Evolutionary conservation across 1,284 basidiomycete genomes (phyloP).

Genomic region (Xerocomus nothofagi): DNA sequence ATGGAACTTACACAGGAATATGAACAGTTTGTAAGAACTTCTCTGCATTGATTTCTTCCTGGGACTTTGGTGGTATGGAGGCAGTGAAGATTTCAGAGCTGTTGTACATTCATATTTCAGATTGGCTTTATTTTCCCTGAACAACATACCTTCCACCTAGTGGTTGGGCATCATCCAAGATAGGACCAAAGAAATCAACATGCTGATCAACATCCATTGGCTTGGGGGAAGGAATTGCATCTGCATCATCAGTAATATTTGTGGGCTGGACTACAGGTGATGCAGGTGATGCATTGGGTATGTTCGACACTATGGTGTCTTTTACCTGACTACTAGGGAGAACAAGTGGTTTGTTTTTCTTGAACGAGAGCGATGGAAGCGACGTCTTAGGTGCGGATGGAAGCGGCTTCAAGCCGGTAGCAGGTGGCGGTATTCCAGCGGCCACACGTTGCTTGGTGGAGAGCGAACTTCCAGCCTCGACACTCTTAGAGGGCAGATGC

Average conservation of each 20-base stretch:
- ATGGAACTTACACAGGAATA: conserved; percentile 26
- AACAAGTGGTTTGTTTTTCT: conserved; percentile 37
- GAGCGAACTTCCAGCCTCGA: conserved; percentile 38
- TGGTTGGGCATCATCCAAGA: conserved; percentile 12
- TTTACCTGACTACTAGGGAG: conserved; percentile 9
- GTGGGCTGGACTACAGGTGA: conserved; percentile 14
- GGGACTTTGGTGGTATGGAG: conserved; percentile 20
- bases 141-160: conserved; percentile 11
- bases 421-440: conserved; percentile 36
- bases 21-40: conserved; percentile 26
- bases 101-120: background rate
- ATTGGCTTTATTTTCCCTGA: background rate
- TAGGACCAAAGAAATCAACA: conserved; percentile 17
- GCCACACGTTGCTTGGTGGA: conserved; percentile 51
- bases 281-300: conserved; percentile 3
- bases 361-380: conserved; percentile 42
- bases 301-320: conserved; percentile 7
- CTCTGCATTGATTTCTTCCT: conserved; percentile 22
- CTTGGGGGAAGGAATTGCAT: conserved; percentile 17
- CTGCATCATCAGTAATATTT: background rate
- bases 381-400: conserved; percentile 28
- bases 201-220: conserved; percentile 26
- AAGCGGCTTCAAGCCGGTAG: conserved; percentile 31
- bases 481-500: conserved; percentile 21
- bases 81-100: conserved; percentile 9